These are phyloP conservation scores for Dictyostelium citrinum DNA, from an alignment of 78 protist species.

Conservation along the genomic window DNA sequence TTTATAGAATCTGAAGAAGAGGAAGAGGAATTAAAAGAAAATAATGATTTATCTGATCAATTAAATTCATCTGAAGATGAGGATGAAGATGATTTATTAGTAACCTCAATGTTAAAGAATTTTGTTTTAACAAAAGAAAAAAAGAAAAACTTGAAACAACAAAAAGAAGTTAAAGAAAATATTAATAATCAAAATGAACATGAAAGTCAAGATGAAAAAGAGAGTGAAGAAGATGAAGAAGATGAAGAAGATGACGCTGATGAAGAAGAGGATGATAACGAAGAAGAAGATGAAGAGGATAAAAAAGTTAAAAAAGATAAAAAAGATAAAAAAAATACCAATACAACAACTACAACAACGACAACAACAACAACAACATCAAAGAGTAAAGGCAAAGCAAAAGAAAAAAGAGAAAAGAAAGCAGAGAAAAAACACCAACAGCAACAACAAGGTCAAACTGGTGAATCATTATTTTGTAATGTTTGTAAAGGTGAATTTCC, in stretches of 20 bases:
- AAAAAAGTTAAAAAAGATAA: neutral
- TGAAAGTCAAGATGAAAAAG: neutral
- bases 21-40: neutral
- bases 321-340: neutral
- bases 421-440: constrained; percentile 26
- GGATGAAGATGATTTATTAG: constrained; percentile 14
- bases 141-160: neutral
- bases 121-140: neutral
- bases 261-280: neutral
- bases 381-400: constrained; percentile 49
- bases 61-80: constrained; percentile 18
- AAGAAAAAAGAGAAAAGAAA: constrained; percentile 61
- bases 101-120: constrained; percentile 9
- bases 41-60: neutral
- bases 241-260: neutral
- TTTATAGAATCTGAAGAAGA: neutral
- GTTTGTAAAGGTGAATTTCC: constrained; percentile 60
- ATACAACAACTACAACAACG: neutral
- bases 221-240: neutral
- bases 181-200: neutral
- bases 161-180: neutral
- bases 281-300: constrained; percentile 6
- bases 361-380: neutral
- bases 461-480: constrained; percentile 13
- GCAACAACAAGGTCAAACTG: neutral